phyloP scores from a whole-genome alignment of 2,329 filamentous ascomycete species.

The Aspergillus tanneri region DNA sequence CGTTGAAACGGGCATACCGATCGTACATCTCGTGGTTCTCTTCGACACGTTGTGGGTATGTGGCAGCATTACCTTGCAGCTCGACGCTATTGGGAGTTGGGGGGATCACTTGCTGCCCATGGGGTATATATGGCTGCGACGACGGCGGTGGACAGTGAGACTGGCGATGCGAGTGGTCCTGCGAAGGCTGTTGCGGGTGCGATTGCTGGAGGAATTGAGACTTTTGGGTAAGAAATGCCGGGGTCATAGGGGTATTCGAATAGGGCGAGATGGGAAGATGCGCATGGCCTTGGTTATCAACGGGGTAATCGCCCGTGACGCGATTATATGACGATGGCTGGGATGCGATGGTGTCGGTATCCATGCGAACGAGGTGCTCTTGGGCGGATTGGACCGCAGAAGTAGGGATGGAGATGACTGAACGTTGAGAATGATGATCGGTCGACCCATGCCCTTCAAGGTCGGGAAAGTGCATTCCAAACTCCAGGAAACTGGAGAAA shows the following conservation, averaged over 20 bases:
- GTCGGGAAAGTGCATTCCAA: conserved; percentile 48
- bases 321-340: conserved; percentile 27
- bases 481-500: conserved; percentile 51
- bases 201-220: conserved; percentile 26
- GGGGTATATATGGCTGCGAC: conserved; percentile 30
- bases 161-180: conserved; percentile 29
- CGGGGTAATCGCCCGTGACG: conserved; percentile 38
- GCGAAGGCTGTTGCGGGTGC: conserved; percentile 28
- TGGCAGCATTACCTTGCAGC: conserved; percentile 45
- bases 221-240: conserved; percentile 35
- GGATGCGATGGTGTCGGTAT: conserved; percentile 26
- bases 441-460: conserved; percentile 41
- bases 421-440: conserved; percentile 35
- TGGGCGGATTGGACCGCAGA: conserved; percentile 27
- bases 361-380: conserved; percentile 29
- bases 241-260: conserved; percentile 32
- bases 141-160: conserved; percentile 21
- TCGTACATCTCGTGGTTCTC: conserved; percentile 46
- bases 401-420: conserved; percentile 33
- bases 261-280: conserved; percentile 31
- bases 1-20: conserved; percentile 42
- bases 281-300: conserved; percentile 30
- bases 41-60: conserved; percentile 43
- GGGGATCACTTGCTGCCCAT: conserved; percentile 41
- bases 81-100: conserved; percentile 52